Evolutionary conservation across 2,329 filamentous ascomycete genomes (phyloP), one percentile per base, ranked within the genome.

Genomic region (Elsinoe fawcettii): DNA sequence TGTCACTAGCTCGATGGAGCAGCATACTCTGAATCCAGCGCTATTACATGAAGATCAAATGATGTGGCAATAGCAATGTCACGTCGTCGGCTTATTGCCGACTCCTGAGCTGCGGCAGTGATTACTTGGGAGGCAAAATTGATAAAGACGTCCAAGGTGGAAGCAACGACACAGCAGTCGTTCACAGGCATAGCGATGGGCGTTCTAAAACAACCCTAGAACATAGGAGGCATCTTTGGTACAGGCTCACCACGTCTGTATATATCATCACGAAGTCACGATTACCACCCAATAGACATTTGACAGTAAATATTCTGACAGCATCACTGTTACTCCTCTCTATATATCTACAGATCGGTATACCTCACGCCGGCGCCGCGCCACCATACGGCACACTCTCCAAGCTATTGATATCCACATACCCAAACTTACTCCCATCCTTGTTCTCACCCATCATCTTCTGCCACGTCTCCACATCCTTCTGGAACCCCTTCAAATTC

Each of bases 401-500:
- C 3, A 69, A 63, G 53, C 67, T 74, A 56, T 66, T 66, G 20
- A 77, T 61, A 60, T 79, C 76, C 22, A 77, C 66, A 63, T 71
- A 78, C 0, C 75, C 76, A 65, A 73, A 77, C 59, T 71, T 67
- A 55, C 65, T 66, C 60, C 68, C 64, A 16, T 67, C 67, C 51
- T 68, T 69, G 59, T 78, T 72, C 6, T 67, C 65, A 6, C 62
- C 66, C 65, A 75, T 66, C 59, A 71, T 73, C 62, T 74, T 59
- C 1, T 59, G 63, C 75, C 75, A 80, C 12, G 63, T 63, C 1
- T 67, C 69, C 69, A 80, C 70, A 63, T 79, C 77, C 64, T 77
- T 74, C 68, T 71, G 64, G 62, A 80, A 80, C 0, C 65, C 69
- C 41, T 79, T 67, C 6, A 75, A 66, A 59, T 79, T 78, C 60